Evolutionary conservation across 106 monocot species (phyloP).

Genomic region (Alisma plantagoaquatica): DNA sequence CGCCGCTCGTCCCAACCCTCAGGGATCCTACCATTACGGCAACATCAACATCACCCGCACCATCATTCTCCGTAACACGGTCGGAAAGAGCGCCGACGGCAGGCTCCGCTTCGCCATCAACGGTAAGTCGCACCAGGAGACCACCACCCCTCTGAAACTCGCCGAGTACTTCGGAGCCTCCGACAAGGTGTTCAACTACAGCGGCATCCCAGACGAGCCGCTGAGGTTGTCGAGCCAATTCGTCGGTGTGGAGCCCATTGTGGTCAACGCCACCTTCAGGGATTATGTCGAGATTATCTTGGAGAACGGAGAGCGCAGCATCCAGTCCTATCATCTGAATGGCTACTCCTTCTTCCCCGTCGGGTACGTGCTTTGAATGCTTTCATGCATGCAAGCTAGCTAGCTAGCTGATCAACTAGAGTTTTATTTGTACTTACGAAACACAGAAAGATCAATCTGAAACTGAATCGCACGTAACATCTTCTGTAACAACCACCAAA

Average conservation of each 20-base stretch:
- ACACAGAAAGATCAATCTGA: too few species aligned
- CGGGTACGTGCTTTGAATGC: too few species aligned
- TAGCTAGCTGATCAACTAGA: too few species aligned
- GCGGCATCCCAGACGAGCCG: conserved; percentile 20
- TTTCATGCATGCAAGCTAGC: too few species aligned
- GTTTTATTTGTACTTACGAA: too few species aligned
- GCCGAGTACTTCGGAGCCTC: conserved; percentile 31
- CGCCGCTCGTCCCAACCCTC: conserved; percentile 36
- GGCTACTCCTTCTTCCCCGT: conserved; percentile 59
- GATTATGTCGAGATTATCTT: conserved; percentile 52
- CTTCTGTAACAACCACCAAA: too few species aligned
- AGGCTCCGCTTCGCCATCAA: conserved; percentile 38
- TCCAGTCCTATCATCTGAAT: conserved; percentile 40
- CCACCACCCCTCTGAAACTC: conserved; percentile 29
- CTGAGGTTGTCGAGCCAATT: neutral
- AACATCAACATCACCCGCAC: conserved; percentile 36
- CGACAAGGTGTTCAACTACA: conserved; percentile 18
- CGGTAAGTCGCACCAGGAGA: conserved; percentile 20
- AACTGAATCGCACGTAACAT: too few species aligned
- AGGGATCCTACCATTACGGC: conserved; percentile 47
- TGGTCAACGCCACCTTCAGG: conserved; percentile 28
- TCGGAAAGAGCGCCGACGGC: conserved; percentile 12
- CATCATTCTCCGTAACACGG: conserved; percentile 19
- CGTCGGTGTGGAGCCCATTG: conserved; percentile 13
- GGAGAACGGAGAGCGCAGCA: conserved; percentile 37